A percentile compares a stretch with the other conserved stretches of the same genome.
phyloP scores from a whole-genome alignment of 108 stramenopile species.

The Cyclotella sp. region DNA sequence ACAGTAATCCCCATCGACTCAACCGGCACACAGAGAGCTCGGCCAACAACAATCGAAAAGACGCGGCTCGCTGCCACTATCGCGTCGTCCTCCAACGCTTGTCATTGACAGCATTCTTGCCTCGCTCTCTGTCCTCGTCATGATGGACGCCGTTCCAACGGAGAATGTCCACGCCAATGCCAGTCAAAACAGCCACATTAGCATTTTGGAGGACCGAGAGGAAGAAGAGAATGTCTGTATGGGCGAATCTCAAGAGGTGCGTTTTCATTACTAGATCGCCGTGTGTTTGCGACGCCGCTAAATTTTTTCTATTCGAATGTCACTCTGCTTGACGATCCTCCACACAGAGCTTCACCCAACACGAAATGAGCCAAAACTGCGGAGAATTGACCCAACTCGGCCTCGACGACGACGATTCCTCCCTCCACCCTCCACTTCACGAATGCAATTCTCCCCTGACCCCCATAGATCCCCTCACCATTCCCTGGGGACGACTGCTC shows the following conservation, averaged over 20 bases:
- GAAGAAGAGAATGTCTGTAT: background rate
- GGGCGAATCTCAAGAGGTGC: conserved; percentile 3
- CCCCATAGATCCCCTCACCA: conserved; percentile 57
- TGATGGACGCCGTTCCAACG: too few species aligned
- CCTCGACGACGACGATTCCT: conserved; percentile 28
- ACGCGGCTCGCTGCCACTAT: too few species aligned
- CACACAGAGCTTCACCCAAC: conserved; percentile 21
- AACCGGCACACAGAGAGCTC: too few species aligned
- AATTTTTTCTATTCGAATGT: background rate
- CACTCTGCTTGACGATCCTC: background rate
- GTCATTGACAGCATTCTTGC: background rate
- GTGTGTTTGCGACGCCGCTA: background rate
- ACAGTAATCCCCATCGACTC: too few species aligned
- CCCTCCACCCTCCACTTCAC: background rate
- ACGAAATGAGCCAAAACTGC: conserved; percentile 26
- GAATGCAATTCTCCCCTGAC: conserved; percentile 20
- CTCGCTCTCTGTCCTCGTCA: too few species aligned
- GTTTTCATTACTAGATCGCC: background rate
- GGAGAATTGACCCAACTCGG: conserved; percentile 43
- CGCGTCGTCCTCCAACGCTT: too few species aligned
- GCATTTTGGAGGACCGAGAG: background rate
- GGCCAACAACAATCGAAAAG: too few species aligned
- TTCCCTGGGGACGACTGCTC: conserved; percentile 68
- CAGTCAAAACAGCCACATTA: background rate
- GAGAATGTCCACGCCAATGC: too few species aligned